Evolutionary conservation across 148 eudicot genomes (phyloP), one percentile per base, ranked within the genome.

Genomic region (Drosera capensis): DNA sequence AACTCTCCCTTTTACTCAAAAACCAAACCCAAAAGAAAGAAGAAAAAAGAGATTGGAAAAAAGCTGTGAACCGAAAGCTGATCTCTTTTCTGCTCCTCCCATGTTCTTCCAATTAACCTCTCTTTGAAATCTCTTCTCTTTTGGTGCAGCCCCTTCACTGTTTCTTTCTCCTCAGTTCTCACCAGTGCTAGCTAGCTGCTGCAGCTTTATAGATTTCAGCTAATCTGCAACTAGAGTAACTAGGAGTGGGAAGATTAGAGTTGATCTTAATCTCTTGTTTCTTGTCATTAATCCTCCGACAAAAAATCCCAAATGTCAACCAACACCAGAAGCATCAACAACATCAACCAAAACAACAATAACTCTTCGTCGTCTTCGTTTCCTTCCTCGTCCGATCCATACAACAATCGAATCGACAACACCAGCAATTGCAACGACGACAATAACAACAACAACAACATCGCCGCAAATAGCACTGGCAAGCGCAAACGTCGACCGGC

Each of bases 301-400:
- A n/a, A n/a, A n/a, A n/a, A n/a, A n/a, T n/a, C n/a, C 9, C 31
- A 28, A 28, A 28, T 28, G 31, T 28, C 9, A 9, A 9, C 31
- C 4, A 28, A 28, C 9, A 28, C 25, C 48, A 35, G 14, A 20
- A 14, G 51, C 8, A 8, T 26, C 23, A 53, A 45, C 30, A 23
- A 36, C 45, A 40, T 28, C 1, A 11, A 13, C 5, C 11, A 13
- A 1, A 15, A 9, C 22, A 17, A 18, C 20, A 23, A 15, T 3
- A 20, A 7, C 45, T 51, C 65, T 12, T 54, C 73, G 5, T 53
- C 60, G 0, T 47, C 68, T 7, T 52, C 60, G 0, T 49, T 52
- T 43, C 47, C 51, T 15, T 48, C 60, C 18, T 45, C 52, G 0
- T 43, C 18, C 14, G 29, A 23, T 13, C 30, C 30, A 2, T 2